A percentile compares a stretch with the other conserved stretches of the same genome.
Evolutionary conservation across 2,329 filamentous ascomycete genomes (phyloP).

Genomic region (Cladosporium sp.): DNA sequence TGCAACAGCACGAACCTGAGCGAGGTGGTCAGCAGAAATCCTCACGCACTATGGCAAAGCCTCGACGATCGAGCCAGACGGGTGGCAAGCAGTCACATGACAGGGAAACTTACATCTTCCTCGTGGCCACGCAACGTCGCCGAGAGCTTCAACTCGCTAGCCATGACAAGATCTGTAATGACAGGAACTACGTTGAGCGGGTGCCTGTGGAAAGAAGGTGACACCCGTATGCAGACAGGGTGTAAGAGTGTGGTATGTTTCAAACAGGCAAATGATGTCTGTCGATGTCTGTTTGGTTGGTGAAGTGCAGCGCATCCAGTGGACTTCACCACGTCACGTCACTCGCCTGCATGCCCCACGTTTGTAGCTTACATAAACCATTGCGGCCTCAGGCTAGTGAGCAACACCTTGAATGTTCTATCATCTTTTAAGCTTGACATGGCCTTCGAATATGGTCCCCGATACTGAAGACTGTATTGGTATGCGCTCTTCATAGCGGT

Average conservation of each 20-base stretch:
- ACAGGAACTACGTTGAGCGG: background rate
- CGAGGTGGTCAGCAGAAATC: background rate
- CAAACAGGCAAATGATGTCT: background rate
- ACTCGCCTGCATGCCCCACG: constrained; percentile 1
- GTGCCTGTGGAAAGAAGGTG: background rate
- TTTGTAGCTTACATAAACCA: background rate
- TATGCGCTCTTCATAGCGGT: too few relatives aligned
- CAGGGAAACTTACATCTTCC: constrained; percentile 70
- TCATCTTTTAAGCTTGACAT: too few relatives aligned
- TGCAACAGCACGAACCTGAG: constrained; percentile 77
- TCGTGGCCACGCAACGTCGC: constrained; percentile 85
- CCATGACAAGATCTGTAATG: constrained; percentile 47
- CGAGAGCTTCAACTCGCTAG: constrained; percentile 80
- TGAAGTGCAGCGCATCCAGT: too few relatives aligned
- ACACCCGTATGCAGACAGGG: background rate
- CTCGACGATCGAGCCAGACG: background rate
- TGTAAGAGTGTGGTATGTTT: background rate
- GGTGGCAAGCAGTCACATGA: constrained; percentile 3
- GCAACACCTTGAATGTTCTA: background rate
- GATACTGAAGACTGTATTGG: too few relatives aligned
- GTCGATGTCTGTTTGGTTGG: background rate
- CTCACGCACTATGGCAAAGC: background rate
- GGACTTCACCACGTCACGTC: background rate
- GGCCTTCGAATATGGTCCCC: too few relatives aligned
- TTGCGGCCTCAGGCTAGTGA: background rate